phyloP scores from a whole-genome alignment of 768 basidiomycete genomes.

The Rhodotorula kratochvilovae region DNA sequence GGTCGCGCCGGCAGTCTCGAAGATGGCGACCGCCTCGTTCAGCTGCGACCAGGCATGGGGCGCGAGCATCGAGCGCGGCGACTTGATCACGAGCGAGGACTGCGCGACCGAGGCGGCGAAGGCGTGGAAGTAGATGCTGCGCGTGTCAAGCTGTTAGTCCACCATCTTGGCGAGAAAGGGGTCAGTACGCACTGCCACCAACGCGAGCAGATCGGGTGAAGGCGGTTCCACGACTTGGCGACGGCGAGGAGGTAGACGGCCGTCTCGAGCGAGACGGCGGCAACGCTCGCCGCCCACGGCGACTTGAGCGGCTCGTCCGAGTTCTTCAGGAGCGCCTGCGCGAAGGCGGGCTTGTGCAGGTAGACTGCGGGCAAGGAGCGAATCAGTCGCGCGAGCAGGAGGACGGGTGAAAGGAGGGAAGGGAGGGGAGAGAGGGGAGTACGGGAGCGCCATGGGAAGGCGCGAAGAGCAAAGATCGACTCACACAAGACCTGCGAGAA shows the following conservation, averaged over 20 bases:
- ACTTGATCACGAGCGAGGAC: constrained; percentile 24
- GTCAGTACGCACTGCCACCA: constrained; percentile 30
- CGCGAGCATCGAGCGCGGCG: constrained; percentile 22
- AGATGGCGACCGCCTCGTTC: constrained; percentile 21
- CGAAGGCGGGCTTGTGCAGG: constrained; percentile 31
- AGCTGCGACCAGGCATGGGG: constrained; percentile 29
- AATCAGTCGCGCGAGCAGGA: not conserved
- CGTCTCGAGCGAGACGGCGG: constrained; percentile 30
- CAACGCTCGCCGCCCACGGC: constrained; percentile 17
- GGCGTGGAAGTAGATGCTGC: constrained; percentile 32
- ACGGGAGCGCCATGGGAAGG: too few species aligned
- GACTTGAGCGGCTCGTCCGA: constrained; percentile 29
- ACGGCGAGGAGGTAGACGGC: constrained; percentile 28
- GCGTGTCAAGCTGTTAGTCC: not conserved
- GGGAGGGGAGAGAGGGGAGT: too few species aligned
- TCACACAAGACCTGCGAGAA: constrained; percentile 20
- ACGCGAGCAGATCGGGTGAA: constrained; percentile 12
- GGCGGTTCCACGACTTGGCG: constrained; percentile 17
- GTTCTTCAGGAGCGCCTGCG: constrained; percentile 16
- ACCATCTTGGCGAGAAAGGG: too few species aligned
- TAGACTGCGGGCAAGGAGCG: not conserved
- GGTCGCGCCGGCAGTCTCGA: constrained; percentile 1
- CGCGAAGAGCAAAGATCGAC: not conserved
- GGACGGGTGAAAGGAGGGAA: too few species aligned
- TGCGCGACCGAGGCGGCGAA: constrained; percentile 25